Conservation (phyloP, 306 rosid species). For the Biancaea sappan region DNA sequence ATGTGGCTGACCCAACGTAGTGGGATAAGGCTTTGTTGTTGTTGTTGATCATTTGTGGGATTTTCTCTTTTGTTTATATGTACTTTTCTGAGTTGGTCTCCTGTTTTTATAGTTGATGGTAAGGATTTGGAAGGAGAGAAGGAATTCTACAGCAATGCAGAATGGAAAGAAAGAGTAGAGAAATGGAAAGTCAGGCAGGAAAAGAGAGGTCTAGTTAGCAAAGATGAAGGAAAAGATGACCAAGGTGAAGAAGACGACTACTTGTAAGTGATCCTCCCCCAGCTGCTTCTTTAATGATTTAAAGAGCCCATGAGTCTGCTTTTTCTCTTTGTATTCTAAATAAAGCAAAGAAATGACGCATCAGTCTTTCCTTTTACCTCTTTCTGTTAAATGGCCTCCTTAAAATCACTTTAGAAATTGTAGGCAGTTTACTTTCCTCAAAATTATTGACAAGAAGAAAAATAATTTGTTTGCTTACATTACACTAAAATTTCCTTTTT, state of each 20-base stretch:
- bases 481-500: background rate
- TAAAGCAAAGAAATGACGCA: slow-evolving; percentile 15
- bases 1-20: too few species aligned
- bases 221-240: slow-evolving; percentile 70
- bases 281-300: background rate
- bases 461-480: background rate
- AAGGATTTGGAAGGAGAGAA: slow-evolving; percentile 93
- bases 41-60: background rate
- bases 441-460: background rate
- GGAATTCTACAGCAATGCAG: slow-evolving; percentile 64
- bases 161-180: slow-evolving; percentile 98
- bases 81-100: slow-evolving; percentile 17
- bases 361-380: background rate
- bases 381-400: background rate
- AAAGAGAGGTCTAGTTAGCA: slow-evolving; percentile 77
- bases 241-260: slow-evolving; percentile 80
- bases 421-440: background rate
- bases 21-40: too few species aligned
- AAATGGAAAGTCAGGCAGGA: slow-evolving; percentile 97
- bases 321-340: slow-evolving; percentile 8
- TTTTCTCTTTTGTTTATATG: slow-evolving; percentile 12
- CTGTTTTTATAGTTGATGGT: slow-evolving; percentile 54
- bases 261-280: slow-evolving; percentile 56
- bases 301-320: background rate
- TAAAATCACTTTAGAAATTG: background rate